Percentiles rank a stretch among this genome's conserved stretches.
phyloP scores from a whole-genome alignment of 2,329 filamentous ascomycete species.

The Colletotrichum truncatum region DNA sequence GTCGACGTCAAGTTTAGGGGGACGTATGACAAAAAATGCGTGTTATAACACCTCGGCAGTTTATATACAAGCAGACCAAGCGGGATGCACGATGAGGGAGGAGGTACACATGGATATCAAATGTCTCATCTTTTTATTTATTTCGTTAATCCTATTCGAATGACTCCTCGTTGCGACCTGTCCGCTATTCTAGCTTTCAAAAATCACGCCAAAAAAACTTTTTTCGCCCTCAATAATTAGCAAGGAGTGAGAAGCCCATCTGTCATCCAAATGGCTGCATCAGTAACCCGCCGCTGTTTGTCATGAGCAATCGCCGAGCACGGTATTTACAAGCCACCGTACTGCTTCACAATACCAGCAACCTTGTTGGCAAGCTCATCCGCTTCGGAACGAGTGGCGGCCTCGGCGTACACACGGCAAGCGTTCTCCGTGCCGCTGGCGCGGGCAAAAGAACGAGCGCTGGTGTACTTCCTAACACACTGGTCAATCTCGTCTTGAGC shows the following conservation, averaged over 20 bases:
- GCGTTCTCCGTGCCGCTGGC: conserved; percentile 97
- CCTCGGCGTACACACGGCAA: conserved; percentile 95
- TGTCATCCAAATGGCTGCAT: neutral
- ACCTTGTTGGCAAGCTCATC: conserved; percentile 91
- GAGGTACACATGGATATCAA: conserved; percentile 6
- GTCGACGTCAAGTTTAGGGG: neutral
- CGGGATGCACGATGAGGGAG: too few species aligned
- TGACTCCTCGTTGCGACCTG: neutral
- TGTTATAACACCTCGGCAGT: neutral
- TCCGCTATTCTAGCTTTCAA: conserved; percentile 3
- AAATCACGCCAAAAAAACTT: conserved; percentile 6
- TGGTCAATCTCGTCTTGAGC: conserved; percentile 88
- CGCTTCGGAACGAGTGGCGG: conserved; percentile 86
- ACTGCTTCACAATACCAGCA: conserved; percentile 76
- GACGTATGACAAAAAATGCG: too few species aligned
- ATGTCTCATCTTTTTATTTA: neutral
- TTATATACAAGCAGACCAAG: too few species aligned
- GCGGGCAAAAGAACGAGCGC: conserved; percentile 88
- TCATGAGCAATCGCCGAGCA: neutral
- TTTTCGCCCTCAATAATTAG: neutral
- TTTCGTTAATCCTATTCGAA: neutral
- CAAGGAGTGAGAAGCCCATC: neutral
- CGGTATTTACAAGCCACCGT: conserved; percentile 42
- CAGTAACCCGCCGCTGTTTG: neutral
- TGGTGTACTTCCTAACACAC: conserved; percentile 88